Percentiles rank a stretch among this genome's conserved stretches.
phyloP scores from a whole-genome alignment of 1,284 basidiomycete species.

The Hypsizygus ulmarius region DNA sequence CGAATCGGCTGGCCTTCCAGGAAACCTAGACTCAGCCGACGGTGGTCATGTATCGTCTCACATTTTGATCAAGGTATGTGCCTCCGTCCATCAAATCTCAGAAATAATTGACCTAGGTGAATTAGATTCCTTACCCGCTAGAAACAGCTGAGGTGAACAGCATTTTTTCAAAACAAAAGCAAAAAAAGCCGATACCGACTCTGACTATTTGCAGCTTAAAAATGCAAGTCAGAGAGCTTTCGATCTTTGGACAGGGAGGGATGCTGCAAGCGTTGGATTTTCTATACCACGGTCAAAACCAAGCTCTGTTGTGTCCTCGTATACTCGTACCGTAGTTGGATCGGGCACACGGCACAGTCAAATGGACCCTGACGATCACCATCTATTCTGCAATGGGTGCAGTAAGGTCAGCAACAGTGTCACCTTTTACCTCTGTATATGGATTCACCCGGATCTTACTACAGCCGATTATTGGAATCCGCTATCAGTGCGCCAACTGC shows the following conservation, averaged over 20 bases:
- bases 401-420: constrained; percentile 41
- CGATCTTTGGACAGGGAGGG: constrained; percentile 73
- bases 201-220: constrained; percentile 40
- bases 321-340: constrained; percentile 64
- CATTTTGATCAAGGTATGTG: constrained; percentile 86
- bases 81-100: neutral
- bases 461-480: constrained; percentile 63
- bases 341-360: constrained; percentile 35
- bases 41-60: constrained; percentile 79
- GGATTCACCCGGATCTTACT: constrained; percentile 5
- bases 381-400: constrained; percentile 59
- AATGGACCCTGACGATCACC: constrained; percentile 47
- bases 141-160: constrained; percentile 59
- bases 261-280: constrained; percentile 58
- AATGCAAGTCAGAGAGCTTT: constrained; percentile 72
- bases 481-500: constrained; percentile 79
- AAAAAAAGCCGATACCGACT: neutral
- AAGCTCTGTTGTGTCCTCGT: constrained; percentile 58
- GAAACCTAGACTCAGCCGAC: constrained; percentile 72
- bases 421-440: neutral
- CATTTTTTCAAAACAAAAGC: neutral
- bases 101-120: constrained; percentile 6
- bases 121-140: constrained; percentile 80
- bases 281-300: constrained; percentile 44
- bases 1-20: constrained; percentile 80